phyloP scores from a whole-genome alignment of 2,329 filamentous ascomycete genomes.

The Colletotrichum sp. region DNA sequence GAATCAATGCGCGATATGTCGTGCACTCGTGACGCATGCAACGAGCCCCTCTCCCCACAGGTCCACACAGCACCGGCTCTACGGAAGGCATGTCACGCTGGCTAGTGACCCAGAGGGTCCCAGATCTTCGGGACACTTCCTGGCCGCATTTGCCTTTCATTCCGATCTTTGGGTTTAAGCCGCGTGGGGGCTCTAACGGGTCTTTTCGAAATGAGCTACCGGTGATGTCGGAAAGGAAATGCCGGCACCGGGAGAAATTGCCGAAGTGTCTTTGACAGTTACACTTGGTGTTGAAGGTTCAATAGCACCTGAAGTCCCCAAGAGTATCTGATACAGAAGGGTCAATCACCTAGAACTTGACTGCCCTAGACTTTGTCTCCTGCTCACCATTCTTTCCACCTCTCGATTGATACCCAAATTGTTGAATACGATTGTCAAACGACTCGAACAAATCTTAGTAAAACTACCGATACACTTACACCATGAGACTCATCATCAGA shows the following conservation, averaged over 20 bases:
- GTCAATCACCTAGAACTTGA: accelerated
- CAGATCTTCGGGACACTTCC: neutral
- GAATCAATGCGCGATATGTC: neutral
- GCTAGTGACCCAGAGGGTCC: neutral
- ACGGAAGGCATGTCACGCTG: neutral
- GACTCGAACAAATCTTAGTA: accelerated
- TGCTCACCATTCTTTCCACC: neutral
- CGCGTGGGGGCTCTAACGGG: constrained; percentile 9
- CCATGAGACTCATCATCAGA: constrained; percentile 76
- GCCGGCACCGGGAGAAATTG: neutral
- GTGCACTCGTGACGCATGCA: neutral
- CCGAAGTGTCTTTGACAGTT: neutral
- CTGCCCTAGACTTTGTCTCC: accelerated
- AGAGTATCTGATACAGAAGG: neutral
- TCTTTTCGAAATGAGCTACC: neutral
- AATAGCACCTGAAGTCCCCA: neutral
- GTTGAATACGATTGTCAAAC: accelerated
- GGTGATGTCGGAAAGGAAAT: neutral
- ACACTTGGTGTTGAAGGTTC: neutral
- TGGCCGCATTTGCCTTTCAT: neutral
- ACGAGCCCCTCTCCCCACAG: neutral
- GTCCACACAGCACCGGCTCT: neutral
- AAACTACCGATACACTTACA: neutral
- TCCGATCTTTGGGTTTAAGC: neutral
- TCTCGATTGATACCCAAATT: neutral